Conservation (phyloP, 495 filamentous ascomycete genomes). For the Penicillium manginii region DNA sequence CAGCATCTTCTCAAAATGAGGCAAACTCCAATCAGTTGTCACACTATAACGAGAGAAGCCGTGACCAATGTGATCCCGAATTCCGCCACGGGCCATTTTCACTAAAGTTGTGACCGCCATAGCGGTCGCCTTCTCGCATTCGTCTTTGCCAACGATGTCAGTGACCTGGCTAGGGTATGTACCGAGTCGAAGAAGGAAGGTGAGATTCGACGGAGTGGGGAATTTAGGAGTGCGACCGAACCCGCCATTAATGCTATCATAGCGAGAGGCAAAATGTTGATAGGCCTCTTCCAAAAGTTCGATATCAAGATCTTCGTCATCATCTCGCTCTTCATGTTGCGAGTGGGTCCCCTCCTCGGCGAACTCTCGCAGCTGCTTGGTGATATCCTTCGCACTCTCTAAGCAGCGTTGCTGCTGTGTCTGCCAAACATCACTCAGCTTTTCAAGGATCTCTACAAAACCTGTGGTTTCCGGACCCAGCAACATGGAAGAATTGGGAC, state of each 20-base stretch:
- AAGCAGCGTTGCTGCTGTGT: constrained; percentile 81
- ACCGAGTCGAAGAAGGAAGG: constrained; percentile 77
- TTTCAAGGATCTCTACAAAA: constrained; percentile 82
- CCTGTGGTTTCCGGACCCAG: constrained; percentile 60
- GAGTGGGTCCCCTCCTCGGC: constrained; percentile 82
- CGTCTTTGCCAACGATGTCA: constrained; percentile 83
- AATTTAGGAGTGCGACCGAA: constrained; percentile 84
- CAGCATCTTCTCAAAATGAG: constrained; percentile 98
- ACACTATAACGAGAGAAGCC: constrained; percentile 92
- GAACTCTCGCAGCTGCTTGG: constrained; percentile 79
- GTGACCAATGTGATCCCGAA: constrained; percentile 90
- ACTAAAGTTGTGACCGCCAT: constrained; percentile 86
- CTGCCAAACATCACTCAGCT: constrained; percentile 79
- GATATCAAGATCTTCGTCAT: constrained; percentile 75
- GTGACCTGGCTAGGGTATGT: constrained; percentile 71
- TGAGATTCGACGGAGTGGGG: constrained; percentile 82
- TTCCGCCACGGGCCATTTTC: constrained; percentile 82
- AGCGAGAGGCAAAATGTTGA: constrained; percentile 74
- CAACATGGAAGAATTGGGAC: constrained; percentile 60
- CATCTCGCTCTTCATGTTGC: constrained; percentile 51
- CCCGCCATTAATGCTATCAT: constrained; percentile 77
- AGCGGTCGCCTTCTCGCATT: constrained; percentile 70
- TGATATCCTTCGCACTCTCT: constrained; percentile 79
- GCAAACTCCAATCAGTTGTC: constrained; percentile 86
- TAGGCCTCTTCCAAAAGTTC: constrained; percentile 92